Percentiles rank a stretch among this genome's conserved stretches.
Conservation (phyloP, 2,329 filamentous ascomycete genomes). For the Graphiopsis chlorocephala region DNA sequence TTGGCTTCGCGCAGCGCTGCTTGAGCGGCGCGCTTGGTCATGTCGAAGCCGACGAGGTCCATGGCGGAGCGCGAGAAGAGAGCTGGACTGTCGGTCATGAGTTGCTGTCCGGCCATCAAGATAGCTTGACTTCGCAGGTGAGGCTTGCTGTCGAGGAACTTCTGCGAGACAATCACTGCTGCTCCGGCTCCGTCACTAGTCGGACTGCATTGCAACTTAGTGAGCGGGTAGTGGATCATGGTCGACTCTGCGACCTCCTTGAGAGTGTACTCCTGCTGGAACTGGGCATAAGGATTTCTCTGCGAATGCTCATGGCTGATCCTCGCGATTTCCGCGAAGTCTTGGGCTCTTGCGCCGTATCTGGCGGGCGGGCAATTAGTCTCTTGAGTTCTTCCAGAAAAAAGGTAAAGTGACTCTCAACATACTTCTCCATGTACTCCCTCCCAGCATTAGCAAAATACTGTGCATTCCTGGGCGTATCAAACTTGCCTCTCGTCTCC, state of each 20-base stretch:
- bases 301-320: constrained; percentile 90
- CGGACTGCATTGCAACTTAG: constrained; percentile 97
- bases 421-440: constrained; percentile 86
- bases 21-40: constrained; percentile 69
- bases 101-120: constrained; percentile 79
- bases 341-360: constrained; percentile 74
- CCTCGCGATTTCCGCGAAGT: constrained; percentile 85
- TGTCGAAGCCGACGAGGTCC: constrained; percentile 83
- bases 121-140: constrained; percentile 80
- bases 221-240: constrained; percentile 81
- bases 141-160: constrained; percentile 79
- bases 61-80: constrained; percentile 80
- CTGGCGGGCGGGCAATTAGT: constrained; percentile 17
- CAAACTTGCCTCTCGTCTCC: constrained; percentile 27
- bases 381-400: background rate
- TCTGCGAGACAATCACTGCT: constrained; percentile 82
- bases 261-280: constrained; percentile 83
- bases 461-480: constrained; percentile 49
- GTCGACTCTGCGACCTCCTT: constrained; percentile 74
- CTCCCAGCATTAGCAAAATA: constrained; percentile 94
- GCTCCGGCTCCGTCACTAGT: constrained; percentile 91
- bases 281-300: constrained; percentile 93
- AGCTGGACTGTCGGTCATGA: constrained; percentile 76
- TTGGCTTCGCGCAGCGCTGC: constrained; percentile 71
- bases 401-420: background rate